Evolutionary conservation across 768 basidiomycete species (phyloP), one percentile per base, ranked within the genome.

Genomic region (Russula vinacea): DNA sequence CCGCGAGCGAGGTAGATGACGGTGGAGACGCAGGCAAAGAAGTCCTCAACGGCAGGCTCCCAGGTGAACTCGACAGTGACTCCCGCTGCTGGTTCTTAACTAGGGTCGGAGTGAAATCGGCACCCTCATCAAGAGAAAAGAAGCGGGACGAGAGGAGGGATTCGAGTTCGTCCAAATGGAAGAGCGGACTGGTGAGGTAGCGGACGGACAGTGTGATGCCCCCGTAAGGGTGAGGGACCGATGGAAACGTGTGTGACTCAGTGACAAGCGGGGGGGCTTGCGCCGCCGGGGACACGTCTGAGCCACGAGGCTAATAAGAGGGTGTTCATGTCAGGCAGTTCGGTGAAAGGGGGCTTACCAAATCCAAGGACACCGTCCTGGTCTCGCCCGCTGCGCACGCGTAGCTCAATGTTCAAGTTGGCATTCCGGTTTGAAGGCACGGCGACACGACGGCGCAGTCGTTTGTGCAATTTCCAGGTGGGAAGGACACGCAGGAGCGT

Each of bases 131-230:
- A 60, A 84, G 78, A 1, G 86, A 86, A 29, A 88, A 78, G 70
- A 93, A 89, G 16, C 84, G 78, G 4, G 86, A 87, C 3, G 88
- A 90, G 5, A 92, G 77, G 1, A 91, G 75, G 1, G 87, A 86
- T 74, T 93, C 91, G 37, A 87, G 79, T 67, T 90, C 87, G 73
- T 91, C 89, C 35, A 92, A 76, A 66, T 84, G 80, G 77, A 92
- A 92, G 69, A 81, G 77, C 5, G 90, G 88, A 1, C 81, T 76
- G 14, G 81, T 77, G 53, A 92, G 83, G 74, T 89, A 92, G 32
- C 82, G 84, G 40, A 81, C 75, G 10, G 84, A 78, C 58, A 93
- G 79, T 0, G 79, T 76, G 60, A 92, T 81, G 0, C 81, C 78
- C 54, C 90, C 91, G 73, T 76, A 75, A 6, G 88, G 88, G 66